These are phyloP conservation scores for Rosa multiflora DNA, from an alignment of 306 rosid genomes.

Conservation along the genomic window DNA sequence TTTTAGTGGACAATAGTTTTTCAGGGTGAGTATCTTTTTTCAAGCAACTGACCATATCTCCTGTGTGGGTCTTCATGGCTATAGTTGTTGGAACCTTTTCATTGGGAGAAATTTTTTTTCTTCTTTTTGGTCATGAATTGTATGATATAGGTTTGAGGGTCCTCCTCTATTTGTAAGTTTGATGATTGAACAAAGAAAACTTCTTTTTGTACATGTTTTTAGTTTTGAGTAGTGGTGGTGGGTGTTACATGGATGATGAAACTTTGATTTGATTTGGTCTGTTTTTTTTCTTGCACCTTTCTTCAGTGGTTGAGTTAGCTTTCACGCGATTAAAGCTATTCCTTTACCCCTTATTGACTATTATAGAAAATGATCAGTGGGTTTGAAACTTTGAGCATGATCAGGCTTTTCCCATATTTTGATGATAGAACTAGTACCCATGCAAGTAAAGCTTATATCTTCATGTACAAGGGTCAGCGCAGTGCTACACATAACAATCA, in stretches of 20 bases:
- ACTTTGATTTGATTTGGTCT: background rate
- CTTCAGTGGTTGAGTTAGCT: background rate
- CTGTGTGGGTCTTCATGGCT: slow-evolving; percentile 19
- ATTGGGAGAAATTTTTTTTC: background rate
- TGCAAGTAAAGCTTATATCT: slow-evolving; percentile 1
- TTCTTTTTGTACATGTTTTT: slow-evolving; percentile 19
- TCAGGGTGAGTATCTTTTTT: slow-evolving; percentile 22
- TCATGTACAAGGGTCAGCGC: slow-evolving; percentile 27
- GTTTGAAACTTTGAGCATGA: background rate
- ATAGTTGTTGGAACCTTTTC: slow-evolving; percentile 18
- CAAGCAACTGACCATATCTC: slow-evolving; percentile 31
- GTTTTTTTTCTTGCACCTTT: background rate
- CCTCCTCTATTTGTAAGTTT: slow-evolving; percentile 8
- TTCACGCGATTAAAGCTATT: slow-evolving; percentile 6
- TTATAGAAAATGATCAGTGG: slow-evolving; percentile 18
- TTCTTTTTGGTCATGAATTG: background rate
- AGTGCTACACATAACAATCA: slow-evolving; percentile 12
- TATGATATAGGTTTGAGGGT: slow-evolving; percentile 17
- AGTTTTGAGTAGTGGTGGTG: slow-evolving; percentile 11
- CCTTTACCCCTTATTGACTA: slow-evolving; percentile 20
- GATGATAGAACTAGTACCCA: slow-evolving; percentile 4
- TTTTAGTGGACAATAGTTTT: slow-evolving; percentile 27
- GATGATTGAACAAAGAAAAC: slow-evolving; percentile 11
- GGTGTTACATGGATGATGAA: slow-evolving; percentile 1
- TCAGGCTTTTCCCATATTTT: slow-evolving; percentile 1